A percentile compares a stretch with the other conserved stretches of the same genome.
Evolutionary conservation across 768 basidiomycete genomes (phyloP).

Genomic region (Boletus speciosus): DNA sequence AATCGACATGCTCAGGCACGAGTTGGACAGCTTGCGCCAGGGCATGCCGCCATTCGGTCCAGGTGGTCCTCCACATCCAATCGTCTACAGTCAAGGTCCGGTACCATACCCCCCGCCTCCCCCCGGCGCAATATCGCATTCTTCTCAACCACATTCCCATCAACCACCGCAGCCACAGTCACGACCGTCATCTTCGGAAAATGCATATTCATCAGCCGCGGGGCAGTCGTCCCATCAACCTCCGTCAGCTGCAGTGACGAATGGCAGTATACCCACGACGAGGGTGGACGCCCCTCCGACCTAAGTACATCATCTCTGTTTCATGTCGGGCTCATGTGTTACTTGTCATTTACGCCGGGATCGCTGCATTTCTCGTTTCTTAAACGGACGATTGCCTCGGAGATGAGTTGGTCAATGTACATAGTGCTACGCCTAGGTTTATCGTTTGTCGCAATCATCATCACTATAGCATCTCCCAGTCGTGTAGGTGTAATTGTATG

Average conservation of each 20-base stretch:
- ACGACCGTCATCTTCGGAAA: conserved; percentile 63
- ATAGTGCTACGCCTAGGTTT: conserved; percentile 22
- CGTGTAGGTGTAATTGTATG: conserved; percentile 13
- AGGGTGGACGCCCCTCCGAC: conserved; percentile 44
- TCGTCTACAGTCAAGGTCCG: conserved; percentile 51
- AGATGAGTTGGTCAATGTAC: conserved; percentile 26
- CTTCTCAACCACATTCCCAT: conserved; percentile 32
- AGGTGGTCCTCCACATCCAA: conserved; percentile 44
- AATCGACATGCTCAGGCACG: conserved; percentile 73
- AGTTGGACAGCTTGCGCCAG: conserved; percentile 61
- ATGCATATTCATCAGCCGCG: conserved; percentile 44
- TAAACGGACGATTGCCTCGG: conserved; percentile 22
- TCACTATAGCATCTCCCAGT: conserved; percentile 15
- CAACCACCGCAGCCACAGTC: conserved; percentile 38
- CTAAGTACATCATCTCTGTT: conserved; percentile 19
- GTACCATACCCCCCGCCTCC: conserved; percentile 46
- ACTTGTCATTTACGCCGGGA: conserved; percentile 19
- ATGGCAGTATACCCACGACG: conserved; percentile 36
- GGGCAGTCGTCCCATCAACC: conserved; percentile 31
- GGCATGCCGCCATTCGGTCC: conserved; percentile 53
- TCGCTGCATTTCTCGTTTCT: conserved; percentile 22
- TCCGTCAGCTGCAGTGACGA: conserved; percentile 35
- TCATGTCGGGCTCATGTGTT: conserved; percentile 16
- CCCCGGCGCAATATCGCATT: conserved; percentile 44
- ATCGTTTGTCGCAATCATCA: conserved; percentile 9